Evolutionary conservation across 2,329 filamentous ascomycete genomes (phyloP), one percentile per base, ranked within the genome.

Genomic region (Pseudopyricularia cyperi): DNA sequence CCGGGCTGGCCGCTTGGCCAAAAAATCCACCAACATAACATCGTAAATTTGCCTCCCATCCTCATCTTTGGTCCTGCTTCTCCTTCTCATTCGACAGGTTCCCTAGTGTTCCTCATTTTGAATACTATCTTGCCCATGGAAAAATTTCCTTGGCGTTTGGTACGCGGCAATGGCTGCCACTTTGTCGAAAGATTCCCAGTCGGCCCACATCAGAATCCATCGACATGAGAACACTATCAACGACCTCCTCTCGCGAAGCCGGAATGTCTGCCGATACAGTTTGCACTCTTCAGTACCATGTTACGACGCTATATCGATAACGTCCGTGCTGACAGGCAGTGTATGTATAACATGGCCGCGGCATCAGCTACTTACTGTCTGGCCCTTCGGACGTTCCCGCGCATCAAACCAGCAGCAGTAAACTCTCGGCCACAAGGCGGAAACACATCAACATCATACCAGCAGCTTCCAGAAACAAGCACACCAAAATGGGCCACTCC

Each of bases 401-500:
- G 28, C 28, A 30, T 30, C 4, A 30, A 9, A 30, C 9, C 28
- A 30, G 9, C 28, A 30, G 28, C 5, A 30, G 28, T 30, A 30
- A 30, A 30, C 28, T 30, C 4, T 30, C 28, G 9, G 28, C 28
- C 4, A 30, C 5, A 30, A 30, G 5, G 5, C 28, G 9, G 9
- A 30, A 30, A 17, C 8, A 4, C 15, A 26, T 33, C 26, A 48
- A 7, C 17, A 49, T 11, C 47, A 22, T 22, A 7, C n/a, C 32
- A 15, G 14, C 12, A 19, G 19, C 9, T 22, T 4, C 11, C 15
- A 49, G 5, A n/a, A 34, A 22, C 11, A 30, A 8, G 7, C n/a
- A 8, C 28, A 47, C 26, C 24, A 32, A 17, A 14, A 49, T 34
- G 19, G 28, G 19, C 19, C 9, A 17, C 32, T 70, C 69, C 61